Evolutionary conservation across 202 grass and related monocot genomes (phyloP), one percentile per base, ranked within the genome.

Genomic region (Eragrostis tef): DNA sequence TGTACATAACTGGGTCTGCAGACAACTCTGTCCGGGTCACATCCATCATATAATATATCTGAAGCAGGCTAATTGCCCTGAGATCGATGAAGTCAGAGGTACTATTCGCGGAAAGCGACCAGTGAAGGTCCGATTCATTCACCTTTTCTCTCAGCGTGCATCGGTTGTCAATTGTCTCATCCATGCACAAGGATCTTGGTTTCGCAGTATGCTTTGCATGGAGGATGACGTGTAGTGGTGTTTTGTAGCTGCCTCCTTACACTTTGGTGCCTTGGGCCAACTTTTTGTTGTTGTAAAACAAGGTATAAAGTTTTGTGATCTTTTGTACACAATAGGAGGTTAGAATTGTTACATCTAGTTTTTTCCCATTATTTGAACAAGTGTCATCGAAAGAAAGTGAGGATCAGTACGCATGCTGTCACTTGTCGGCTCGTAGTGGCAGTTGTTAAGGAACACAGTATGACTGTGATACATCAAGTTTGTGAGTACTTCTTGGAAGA

Each of bases 21-120:
- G 90, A 94, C 62, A 77, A 94, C 53, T 98, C 94, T 27, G 90
- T 94, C 80, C 84, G 92, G 29, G 92, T 98, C 49, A 94, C 94
- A 73, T 98, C 94, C 50, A 93, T 98, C 82, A 49, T 91, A 60
- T 91, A 75, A 93, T 83, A 11, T 47, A 11, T 47, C 21, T 29
- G 26, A 22, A 73, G 70, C 10, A 42, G 63, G 19, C 41, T 17
- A 26, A 20, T 59, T 31, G 3, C 73, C 14, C 48, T 42, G 19
- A 72, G 2, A 70, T 82, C 7, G 15, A 51, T 52, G 52, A 20
- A 17, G 22, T 47, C 60, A 31, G 43, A 75, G 20, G n/a, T 51
- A 19, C 45, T 24, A n/a, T 67, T 67, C 68, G 52, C 16, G 6
- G 25, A 3, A 60, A 20, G 16, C n/a, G 20, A 34, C 24, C 74